Evolutionary conservation across 176 grass and related monocot genomes (phyloP).

Genomic region (Tuctoria greenei): DNA sequence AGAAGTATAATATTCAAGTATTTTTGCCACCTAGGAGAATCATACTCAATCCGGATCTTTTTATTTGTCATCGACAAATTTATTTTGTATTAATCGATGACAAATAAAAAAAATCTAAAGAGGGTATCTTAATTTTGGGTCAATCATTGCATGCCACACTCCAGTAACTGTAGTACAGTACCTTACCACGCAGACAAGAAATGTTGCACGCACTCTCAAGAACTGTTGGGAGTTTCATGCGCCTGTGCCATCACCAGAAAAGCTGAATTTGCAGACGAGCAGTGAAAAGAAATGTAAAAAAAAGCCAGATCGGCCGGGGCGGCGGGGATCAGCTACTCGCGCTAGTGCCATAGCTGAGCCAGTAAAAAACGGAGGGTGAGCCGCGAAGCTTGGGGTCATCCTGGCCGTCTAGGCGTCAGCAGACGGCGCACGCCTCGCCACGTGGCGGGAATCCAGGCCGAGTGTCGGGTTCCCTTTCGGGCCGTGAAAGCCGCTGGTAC

Average conservation of each 20-base stretch:
- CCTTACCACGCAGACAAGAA: no score
- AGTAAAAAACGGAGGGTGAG: constrained; percentile 16
- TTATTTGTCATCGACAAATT: no score
- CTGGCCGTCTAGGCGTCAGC: constrained; percentile 36
- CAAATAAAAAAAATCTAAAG: no score
- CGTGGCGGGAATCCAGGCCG: constrained; percentile 37
- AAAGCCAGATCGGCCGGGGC: background rate
- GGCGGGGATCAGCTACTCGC: background rate
- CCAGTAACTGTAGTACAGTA: no score
- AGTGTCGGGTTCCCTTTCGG: constrained; percentile 16
- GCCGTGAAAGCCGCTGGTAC: constrained; percentile 26
- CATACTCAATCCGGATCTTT: no score
- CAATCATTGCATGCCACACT: no score
- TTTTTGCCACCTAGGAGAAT: no score
- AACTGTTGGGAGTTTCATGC: constrained; percentile 24
- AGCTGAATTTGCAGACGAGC: constrained; percentile 19
- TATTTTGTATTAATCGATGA: no score
- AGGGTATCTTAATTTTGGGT: no score
- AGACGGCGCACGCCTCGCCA: constrained; percentile 43
- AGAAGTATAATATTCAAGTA: no score
- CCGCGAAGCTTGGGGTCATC: constrained; percentile 39
- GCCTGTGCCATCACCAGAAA: constrained; percentile 12
- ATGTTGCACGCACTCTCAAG: constrained; percentile 35
- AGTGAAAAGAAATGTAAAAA: background rate
- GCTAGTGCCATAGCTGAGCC: background rate